Evolutionary conservation across 768 basidiomycete genomes (phyloP).

Genomic region (Leccinum fibrillosum): DNA sequence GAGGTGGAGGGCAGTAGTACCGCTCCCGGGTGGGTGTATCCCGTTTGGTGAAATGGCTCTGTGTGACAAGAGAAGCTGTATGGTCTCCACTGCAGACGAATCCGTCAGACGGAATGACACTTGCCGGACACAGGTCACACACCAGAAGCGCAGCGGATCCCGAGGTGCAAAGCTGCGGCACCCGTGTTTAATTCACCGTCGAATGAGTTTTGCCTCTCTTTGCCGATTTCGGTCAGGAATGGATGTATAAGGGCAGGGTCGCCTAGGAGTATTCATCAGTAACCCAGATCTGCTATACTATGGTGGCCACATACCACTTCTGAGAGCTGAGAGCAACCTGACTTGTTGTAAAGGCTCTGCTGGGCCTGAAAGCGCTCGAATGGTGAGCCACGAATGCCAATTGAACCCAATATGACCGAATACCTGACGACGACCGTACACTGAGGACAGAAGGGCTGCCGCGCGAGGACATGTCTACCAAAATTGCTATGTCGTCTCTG

Average conservation of each 20-base stretch:
- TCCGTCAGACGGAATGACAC: slow-evolving; percentile 1
- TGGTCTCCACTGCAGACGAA: slow-evolving; percentile 51
- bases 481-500: not conserved
- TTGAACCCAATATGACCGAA: not conserved
- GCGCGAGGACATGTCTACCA: slow-evolving; percentile 19
- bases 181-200: slow-evolving; percentile 58
- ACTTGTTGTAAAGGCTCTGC: slow-evolving; percentile 59
- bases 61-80: slow-evolving; percentile 64
- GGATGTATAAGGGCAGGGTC: slow-evolving; percentile 80
- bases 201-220: slow-evolving; percentile 51
- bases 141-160: slow-evolving; percentile 80
- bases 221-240: slow-evolving; percentile 72
- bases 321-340: slow-evolving; percentile 59
- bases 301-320: slow-evolving; percentile 45
- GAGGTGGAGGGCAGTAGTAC: slow-evolving; percentile 70
- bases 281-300: not conserved
- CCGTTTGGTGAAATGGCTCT: slow-evolving; percentile 79
- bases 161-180: slow-evolving; percentile 76
- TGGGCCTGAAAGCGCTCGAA: slow-evolving; percentile 11
- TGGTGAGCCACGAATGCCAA: slow-evolving; percentile 4
- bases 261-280: slow-evolving; percentile 38
- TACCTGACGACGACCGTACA: slow-evolving; percentile 16
- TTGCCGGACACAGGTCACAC: slow-evolving; percentile 21
- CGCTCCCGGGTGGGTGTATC: slow-evolving; percentile 67
- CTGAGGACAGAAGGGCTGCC: slow-evolving; percentile 17